phyloP scores from a whole-genome alignment of 345 rosid species.

The Durio zibethinus region DNA sequence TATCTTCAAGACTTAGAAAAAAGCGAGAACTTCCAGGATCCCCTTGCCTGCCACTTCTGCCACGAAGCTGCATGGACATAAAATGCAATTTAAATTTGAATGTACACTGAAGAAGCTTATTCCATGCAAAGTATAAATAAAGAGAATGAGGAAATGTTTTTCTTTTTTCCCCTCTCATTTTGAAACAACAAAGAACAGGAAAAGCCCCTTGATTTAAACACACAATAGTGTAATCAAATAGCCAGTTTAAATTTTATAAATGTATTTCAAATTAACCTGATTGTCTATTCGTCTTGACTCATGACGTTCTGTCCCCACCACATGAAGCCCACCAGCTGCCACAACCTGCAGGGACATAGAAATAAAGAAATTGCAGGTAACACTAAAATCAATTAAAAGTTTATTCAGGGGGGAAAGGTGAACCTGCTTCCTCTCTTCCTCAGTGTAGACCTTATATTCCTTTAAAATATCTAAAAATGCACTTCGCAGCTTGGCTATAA shows the following conservation, averaged over 20 bases:
- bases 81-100: conserved; percentile 13
- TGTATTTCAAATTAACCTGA: conserved; percentile 50
- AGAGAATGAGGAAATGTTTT: not conserved
- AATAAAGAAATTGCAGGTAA: conserved; percentile 16
- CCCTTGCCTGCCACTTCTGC: conserved; percentile 94
- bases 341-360: conserved; percentile 56
- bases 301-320: conserved; percentile 91
- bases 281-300: conserved; percentile 93
- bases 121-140: not conserved
- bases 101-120: not conserved
- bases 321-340: conserved; percentile 94
- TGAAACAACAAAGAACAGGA: not conserved
- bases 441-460: conserved; percentile 80
- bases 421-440: conserved; percentile 88
- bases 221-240: not conserved
- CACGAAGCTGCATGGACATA: conserved; percentile 61
- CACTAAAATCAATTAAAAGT: conserved; percentile 14
- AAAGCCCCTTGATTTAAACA: not conserved
- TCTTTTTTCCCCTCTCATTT: not conserved
- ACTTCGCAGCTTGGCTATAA: conserved; percentile 69
- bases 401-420: not conserved
- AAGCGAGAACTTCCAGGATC: conserved; percentile 99
- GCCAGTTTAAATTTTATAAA: not conserved
- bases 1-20: conserved; percentile 97
- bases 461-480: conserved; percentile 68